These are phyloP conservation scores for Sarocladiaceae sp. DNA, from an alignment of 2,329 filamentous ascomycete species.

Conservation along the genomic window DNA sequence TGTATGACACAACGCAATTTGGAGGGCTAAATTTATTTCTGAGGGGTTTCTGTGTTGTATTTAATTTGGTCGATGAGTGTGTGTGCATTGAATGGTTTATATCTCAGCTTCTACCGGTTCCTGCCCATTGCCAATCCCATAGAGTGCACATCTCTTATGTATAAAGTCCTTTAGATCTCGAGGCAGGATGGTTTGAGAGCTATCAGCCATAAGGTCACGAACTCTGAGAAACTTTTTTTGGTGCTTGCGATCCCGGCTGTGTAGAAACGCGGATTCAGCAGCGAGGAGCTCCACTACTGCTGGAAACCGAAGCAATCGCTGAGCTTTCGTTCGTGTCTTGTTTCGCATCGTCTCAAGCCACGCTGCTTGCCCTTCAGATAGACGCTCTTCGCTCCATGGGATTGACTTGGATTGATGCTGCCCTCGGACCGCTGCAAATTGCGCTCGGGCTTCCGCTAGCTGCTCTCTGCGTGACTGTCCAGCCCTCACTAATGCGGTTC, in stretches of 20 bases:
- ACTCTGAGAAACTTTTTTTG: neutral
- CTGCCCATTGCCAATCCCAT: neutral
- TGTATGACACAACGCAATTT: neutral
- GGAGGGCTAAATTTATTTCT: no score
- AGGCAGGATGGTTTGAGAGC: neutral
- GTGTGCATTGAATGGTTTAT: no score
- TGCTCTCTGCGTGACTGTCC: neutral
- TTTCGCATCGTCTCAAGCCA: neutral
- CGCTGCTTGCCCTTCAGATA: neutral
- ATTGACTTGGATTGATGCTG: neutral
- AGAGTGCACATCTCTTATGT: slow-evolving; percentile 6
- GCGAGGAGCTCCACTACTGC: neutral
- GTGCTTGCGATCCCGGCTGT: slow-evolving; percentile 1
- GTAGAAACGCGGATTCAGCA: neutral
- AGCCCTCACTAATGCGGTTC: neutral
- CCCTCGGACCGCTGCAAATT: neutral
- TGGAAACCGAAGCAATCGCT: neutral
- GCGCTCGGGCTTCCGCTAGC: neutral
- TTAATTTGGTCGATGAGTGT: no score
- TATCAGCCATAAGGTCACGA: neutral
- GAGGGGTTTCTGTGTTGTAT: no score
- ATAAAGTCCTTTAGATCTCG: slow-evolving; percentile 1
- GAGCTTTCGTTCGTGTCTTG: neutral
- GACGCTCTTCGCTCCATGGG: neutral
- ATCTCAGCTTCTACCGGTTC: neutral